These are phyloP conservation scores for Sclerotinia subarctica DNA, from an alignment of 2,329 filamentous ascomycete genomes.

Conservation along the genomic window DNA sequence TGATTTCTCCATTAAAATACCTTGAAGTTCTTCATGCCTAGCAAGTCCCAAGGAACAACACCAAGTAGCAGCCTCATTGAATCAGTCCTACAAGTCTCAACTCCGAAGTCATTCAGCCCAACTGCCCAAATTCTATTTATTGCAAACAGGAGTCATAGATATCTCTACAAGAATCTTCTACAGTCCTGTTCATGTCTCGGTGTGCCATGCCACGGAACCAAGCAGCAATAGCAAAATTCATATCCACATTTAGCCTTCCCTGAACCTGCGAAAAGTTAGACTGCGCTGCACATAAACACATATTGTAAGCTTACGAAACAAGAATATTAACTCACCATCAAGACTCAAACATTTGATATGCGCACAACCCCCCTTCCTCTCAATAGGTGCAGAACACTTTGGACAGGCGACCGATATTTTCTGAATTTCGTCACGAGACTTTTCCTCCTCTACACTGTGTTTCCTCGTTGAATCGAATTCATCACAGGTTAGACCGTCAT, in stretches of 20 bases:
- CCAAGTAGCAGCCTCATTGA: background rate
- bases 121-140: background rate
- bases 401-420: background rate
- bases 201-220: background rate
- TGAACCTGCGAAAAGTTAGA: background rate
- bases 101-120: too few relatives aligned
- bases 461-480: background rate
- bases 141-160: background rate
- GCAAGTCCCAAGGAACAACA: background rate
- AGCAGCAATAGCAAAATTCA: background rate
- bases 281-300: too few relatives aligned
- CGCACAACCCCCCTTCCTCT: background rate
- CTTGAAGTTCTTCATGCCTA: background rate
- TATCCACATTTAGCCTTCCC: background rate
- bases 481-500: background rate
- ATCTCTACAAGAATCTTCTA: accelerated
- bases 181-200: background rate
- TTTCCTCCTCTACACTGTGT: background rate
- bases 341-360: background rate
- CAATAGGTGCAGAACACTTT: background rate
- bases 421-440: background rate
- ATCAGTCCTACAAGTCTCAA: too few relatives aligned
- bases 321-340: background rate
- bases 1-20: too few relatives aligned
- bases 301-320: background rate